Evolutionary conservation across 2,329 filamentous ascomycete genomes (phyloP), one percentile per base, ranked within the genome.

Genomic region (Paracamarosporium sp.): DNA sequence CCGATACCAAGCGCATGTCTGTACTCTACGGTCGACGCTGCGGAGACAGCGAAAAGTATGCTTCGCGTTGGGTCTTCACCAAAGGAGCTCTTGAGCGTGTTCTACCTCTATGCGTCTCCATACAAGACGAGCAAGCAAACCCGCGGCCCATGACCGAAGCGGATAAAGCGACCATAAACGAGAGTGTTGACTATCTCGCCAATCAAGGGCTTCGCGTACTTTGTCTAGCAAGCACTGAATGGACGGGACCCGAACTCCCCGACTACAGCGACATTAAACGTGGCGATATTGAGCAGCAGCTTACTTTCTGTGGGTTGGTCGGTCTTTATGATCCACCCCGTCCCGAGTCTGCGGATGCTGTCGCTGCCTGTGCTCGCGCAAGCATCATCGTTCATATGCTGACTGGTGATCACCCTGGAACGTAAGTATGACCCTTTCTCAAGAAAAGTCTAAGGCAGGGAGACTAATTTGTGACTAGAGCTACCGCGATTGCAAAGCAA

Each of bases 291-390:
- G 92, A 96, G 71, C 80, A 82, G 35, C 81, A 85, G 30, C 85
- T 97, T 22, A 84, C 82, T 1, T 90, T 97, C 62, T 85, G 90
- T 7, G 93, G 93, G 8, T 83, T 97, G 5, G 88, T 90, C 43
- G 92, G 92, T 54, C 87, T 96, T 56, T 94, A 95, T 72, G 92
- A 96, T 66, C 92, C 92, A 3, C 92, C 92, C 31, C 89, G 92
- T 2, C 86, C 87, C 2, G 92, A 96, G 76, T 92, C 92, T 1
- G 90, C 88, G 17, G 83, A 67, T n/a, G n/a, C n/a, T n/a, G 12
- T 75, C 79, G 12, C 79, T 82, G 47, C 70, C 73, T 78, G 51
- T 81, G 79, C 44, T 78, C 72, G 72, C 45, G 79, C 79, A 41
- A 79, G 79, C 28, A 80, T 82, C n/a, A 72, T 75, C 5, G 79